phyloP scores from a whole-genome alignment of 352 stramenopile species.

The Globisporangium middletonii region DNA sequence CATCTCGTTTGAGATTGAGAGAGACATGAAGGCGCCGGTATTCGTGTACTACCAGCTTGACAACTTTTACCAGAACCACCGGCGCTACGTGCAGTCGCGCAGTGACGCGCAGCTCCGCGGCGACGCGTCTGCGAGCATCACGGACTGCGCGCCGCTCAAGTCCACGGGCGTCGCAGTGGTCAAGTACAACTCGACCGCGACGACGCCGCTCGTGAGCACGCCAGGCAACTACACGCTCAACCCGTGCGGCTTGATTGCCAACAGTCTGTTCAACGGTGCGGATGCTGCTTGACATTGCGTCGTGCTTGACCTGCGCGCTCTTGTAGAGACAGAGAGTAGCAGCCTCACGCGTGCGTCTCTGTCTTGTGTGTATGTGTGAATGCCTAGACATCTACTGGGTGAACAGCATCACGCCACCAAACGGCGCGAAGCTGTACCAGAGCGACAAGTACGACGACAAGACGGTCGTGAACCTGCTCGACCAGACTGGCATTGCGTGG shows the following conservation, averaged over 20 bases:
- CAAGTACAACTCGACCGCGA: conserved; percentile 74
- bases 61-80: conserved; percentile 99
- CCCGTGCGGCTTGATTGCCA: conserved; percentile 98
- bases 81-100: conserved; percentile 89
- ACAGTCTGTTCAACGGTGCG: conserved; percentile 98
- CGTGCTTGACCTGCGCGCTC: too few species aligned
- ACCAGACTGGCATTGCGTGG: conserved; percentile 97
- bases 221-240: conserved; percentile 79
- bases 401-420: conserved; percentile 49
- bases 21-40: conserved; percentile 94
- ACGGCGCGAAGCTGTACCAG: conserved; percentile 54
- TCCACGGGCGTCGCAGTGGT: conserved; percentile 20
- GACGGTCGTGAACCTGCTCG: conserved; percentile 81
- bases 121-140: conserved; percentile 45
- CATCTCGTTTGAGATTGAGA: conserved; percentile 83
- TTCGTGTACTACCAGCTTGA: conserved; percentile 98
- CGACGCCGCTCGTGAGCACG: conserved; percentile 24
- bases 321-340: too few species aligned
- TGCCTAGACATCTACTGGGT: conserved; percentile 78
- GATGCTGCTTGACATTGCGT: neutral
- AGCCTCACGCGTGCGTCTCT: too few species aligned
- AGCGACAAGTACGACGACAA: conserved; percentile 43
- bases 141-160: conserved; percentile 84
- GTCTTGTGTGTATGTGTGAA: neutral
- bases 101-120: conserved; percentile 89